Base-by-base conservation (phyloP, 257 asterid species). In the Eustoma russellianum region DNA sequence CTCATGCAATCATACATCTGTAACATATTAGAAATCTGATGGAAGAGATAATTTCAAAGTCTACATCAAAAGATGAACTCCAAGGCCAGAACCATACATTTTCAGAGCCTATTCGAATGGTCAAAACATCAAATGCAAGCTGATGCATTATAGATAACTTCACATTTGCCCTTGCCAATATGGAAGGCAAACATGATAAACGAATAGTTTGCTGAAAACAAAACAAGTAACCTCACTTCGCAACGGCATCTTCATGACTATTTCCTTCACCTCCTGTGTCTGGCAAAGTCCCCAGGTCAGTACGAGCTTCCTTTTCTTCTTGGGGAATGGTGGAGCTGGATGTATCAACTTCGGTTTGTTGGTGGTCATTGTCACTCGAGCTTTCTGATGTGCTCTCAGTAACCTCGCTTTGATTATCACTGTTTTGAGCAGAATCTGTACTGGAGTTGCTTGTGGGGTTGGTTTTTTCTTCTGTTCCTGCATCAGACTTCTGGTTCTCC, bases 231-330 rank as follows among this genome's bases (percentile, higher is more conserved):
- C 50, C 17, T 76, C 70, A 81, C 83, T 79, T 53, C 16, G 88
- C 82, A 60, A 75, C 70, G 5, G 93, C 83, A 10, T 82, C 73
- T 15, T 75, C 80, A 6, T 69, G 69, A 62, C 34, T 62, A 67
- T 66, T 73, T 30, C 65, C 72, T 55, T 55, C 79, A 7, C 40
- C 64, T 50, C 79, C 94, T 5, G 79, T 63, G 38, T 74, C 84
- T 3, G 90, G 93, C 75, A 89, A 79, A 12, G 93, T 86, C 52
- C 62, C 79, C 53, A 83, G 56, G 66, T 81, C 86, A 0, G 74
- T 79, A 33, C 79, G 95, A 48, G 85, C 76, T 2, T 83, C 94
- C 55, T 67, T 79, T 78, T 77, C 89, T 59, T 79, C 89, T 62
- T 64, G 77, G 17, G 78, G 87, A 61, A 79, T 28, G 30, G 77